These are phyloP conservation scores for Stereocaulon alpinum DNA, from an alignment of 495 filamentous ascomycete species.

Conservation along the genomic window DNA sequence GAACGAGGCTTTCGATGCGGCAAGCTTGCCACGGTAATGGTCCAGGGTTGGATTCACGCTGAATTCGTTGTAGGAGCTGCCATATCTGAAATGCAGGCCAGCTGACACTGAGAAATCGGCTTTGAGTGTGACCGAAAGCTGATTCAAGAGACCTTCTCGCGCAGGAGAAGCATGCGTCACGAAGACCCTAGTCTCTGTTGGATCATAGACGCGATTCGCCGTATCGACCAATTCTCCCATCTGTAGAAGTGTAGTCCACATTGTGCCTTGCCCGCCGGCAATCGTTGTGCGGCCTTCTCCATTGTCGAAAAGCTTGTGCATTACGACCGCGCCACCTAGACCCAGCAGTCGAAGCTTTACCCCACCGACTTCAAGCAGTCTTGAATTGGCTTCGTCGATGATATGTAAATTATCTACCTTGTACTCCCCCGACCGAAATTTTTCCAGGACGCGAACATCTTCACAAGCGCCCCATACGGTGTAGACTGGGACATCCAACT, in stretches of 20 bases:
- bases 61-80: constrained; percentile 99
- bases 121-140: constrained; percentile 94
- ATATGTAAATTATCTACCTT: constrained; percentile 96
- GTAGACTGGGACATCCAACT: constrained; percentile 91
- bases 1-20: constrained; percentile 97
- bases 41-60: constrained; percentile 97
- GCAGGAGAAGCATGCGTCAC: constrained; percentile 96
- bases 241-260: constrained; percentile 98
- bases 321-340: constrained; percentile 91
- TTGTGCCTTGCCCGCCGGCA: constrained; percentile 95
- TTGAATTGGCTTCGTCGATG: constrained; percentile 94
- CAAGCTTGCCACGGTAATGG: constrained; percentile 97
- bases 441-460: constrained; percentile 95
- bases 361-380: constrained; percentile 85
- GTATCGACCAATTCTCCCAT: constrained; percentile 99
- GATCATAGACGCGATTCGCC: constrained; percentile 95
- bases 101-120: constrained; percentile 98
- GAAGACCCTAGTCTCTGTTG: constrained; percentile 95
- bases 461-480: constrained; percentile 99
- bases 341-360: constrained; percentile 93
- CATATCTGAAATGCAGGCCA: constrained; percentile 96
- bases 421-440: constrained; percentile 96
- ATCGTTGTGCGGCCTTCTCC: constrained; percentile 97
- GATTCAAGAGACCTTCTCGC: constrained; percentile 92
- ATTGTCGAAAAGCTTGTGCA: constrained; percentile 99